Evolutionary conservation across 257 asterid genomes (phyloP).

Genomic region (Linaria vulgaris): DNA sequence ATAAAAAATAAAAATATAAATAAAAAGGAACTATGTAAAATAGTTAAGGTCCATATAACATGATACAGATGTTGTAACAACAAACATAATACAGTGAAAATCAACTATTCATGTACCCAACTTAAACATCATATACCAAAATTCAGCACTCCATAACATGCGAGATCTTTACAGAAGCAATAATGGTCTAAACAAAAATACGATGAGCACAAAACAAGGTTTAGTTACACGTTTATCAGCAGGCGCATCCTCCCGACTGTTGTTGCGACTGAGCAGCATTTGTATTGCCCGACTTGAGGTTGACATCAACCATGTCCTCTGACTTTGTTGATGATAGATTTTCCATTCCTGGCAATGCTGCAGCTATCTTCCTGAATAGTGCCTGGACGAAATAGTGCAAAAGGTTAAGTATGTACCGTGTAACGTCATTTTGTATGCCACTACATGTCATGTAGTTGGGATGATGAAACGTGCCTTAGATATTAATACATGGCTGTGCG

Average conservation of each 20-base stretch:
- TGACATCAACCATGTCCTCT: conserved; percentile 66
- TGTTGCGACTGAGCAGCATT: conserved; percentile 49
- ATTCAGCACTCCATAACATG: conserved; percentile 20
- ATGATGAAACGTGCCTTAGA: too few relatives aligned
- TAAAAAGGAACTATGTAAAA: too few relatives aligned
- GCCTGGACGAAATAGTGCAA: conserved; percentile 35
- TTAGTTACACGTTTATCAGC: conserved; percentile 33
- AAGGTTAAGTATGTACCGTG: background rate
- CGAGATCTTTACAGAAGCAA: conserved; percentile 31
- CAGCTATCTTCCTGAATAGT: conserved; percentile 61
- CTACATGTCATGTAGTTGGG: too few relatives aligned
- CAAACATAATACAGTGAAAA: conserved; percentile 18
- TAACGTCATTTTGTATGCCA: too few relatives aligned
- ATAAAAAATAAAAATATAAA: too few relatives aligned
- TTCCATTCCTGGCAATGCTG: conserved; percentile 72
- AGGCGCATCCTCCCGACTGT: conserved; percentile 62
- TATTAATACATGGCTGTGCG: too few relatives aligned
- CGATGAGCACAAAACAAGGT: conserved; percentile 9
- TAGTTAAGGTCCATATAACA: conserved; percentile 20
- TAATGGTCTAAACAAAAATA: conserved; percentile 19
- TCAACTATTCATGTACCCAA: conserved; percentile 28
- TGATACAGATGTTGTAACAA: conserved; percentile 29
- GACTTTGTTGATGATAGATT: conserved; percentile 60
- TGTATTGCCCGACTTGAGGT: conserved; percentile 54
- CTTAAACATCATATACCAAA: conserved; percentile 30